phyloP scores from a whole-genome alignment of 345 rosid genomes.

The Pugionium dolabratum region DNA sequence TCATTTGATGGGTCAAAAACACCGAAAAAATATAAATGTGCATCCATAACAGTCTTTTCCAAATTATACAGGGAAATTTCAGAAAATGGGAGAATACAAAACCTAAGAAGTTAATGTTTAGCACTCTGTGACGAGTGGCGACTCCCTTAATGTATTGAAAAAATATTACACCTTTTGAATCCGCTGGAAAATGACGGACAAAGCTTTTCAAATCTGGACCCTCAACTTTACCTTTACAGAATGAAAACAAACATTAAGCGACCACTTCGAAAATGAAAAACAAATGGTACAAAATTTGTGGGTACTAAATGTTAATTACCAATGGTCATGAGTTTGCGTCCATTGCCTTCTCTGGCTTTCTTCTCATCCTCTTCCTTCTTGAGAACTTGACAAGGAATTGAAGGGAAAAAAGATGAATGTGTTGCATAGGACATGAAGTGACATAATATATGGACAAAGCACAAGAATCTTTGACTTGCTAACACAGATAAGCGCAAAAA shows the following conservation, averaged over 20 bases:
- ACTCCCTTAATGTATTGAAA: neutral
- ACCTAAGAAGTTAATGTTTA: conserved; percentile 3
- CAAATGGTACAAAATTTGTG: conserved; percentile 6
- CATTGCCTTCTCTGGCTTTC: conserved; percentile 64
- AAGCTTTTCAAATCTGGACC: conserved; percentile 91
- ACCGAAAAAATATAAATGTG: neutral
- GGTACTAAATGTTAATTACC: conserved; percentile 44
- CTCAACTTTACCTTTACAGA: conserved; percentile 58
- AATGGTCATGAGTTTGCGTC: conserved; percentile 42
- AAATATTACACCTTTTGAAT: conserved; percentile 56
- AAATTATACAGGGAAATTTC: conserved; percentile 12
- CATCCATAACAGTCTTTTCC: conserved; percentile 1
- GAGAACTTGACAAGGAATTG: conserved; percentile 48
- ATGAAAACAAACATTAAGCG: neutral
- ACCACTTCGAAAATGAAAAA: conserved; percentile 18
- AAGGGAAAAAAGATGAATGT: conserved; percentile 13
- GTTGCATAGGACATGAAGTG: conserved; percentile 1
- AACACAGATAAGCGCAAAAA: neutral
- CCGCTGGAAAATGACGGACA: conserved; percentile 68
- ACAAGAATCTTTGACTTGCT: conserved; percentile 15
- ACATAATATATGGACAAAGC: neutral
- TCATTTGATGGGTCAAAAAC: conserved; percentile 1
- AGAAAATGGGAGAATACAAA: neutral
- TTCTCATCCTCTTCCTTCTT: conserved; percentile 88
- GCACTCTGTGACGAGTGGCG: conserved; percentile 14